Conservation (phyloP, 805 yeast species). For the Candida xiaguanensis region DNA sequence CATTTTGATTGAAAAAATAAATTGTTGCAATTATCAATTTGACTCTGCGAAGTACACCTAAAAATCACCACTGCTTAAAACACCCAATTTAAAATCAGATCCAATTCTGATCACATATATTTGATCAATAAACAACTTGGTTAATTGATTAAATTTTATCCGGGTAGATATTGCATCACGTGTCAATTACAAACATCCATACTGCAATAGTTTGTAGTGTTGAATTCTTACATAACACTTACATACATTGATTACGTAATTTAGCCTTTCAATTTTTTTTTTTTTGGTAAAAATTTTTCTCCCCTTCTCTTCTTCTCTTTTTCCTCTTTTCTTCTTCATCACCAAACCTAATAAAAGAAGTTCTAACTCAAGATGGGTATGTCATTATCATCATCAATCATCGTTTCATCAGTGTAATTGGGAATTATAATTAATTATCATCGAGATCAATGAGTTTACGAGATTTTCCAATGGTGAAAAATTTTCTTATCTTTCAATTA, state of each 20-base stretch:
- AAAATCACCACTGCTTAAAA: too few species aligned
- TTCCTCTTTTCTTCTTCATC: slow-evolving; percentile 8
- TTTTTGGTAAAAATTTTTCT: slow-evolving; percentile 5
- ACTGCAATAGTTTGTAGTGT: not conserved
- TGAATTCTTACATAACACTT: not conserved
- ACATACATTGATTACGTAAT: not conserved
- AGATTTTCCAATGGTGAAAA: too few species aligned
- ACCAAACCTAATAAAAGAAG: slow-evolving; percentile 8
- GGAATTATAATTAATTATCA: too few species aligned
- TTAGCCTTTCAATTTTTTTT: not conserved
- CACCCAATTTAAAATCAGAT: not conserved
- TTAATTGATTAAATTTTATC: not conserved
- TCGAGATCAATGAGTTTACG: too few species aligned
- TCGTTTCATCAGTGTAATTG: too few species aligned
- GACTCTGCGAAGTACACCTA: slow-evolving; percentile 5
- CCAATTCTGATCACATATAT: too few species aligned
- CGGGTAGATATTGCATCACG: not conserved
- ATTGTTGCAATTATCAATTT: slow-evolving; percentile 3
- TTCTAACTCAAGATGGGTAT: slow-evolving; percentile 12
- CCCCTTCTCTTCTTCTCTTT: slow-evolving; percentile 5
- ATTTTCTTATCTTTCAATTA: not conserved
- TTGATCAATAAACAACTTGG: not conserved
- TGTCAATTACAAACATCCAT: not conserved
- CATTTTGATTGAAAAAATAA: slow-evolving; percentile 5
- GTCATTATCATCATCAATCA: not conserved